Evolutionary conservation across 106 monocot genomes (phyloP).

Genomic region (Amphibolis antarctica): DNA sequence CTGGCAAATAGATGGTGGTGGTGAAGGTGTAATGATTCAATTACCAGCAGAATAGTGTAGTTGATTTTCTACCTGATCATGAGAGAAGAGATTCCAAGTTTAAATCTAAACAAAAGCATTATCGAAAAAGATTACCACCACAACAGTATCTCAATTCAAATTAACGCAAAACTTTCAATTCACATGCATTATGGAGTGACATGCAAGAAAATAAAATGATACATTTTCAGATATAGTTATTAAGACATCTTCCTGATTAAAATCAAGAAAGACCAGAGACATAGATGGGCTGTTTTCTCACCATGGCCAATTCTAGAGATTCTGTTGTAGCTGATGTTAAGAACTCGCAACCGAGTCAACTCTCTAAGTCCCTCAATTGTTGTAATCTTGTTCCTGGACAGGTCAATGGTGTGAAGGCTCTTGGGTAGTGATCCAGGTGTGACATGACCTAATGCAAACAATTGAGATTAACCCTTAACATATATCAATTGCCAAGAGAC

Average conservation of each 20-base stretch:
- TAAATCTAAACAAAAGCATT: no score
- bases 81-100: no score
- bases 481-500: background rate
- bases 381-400: slow-evolving; percentile 79
- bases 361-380: slow-evolving; percentile 72
- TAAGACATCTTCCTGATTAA: background rate
- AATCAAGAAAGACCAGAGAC: background rate
- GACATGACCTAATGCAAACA: slow-evolving; percentile 39
- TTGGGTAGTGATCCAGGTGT: slow-evolving; percentile 57
- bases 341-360: slow-evolving; percentile 60
- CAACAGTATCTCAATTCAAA: background rate
- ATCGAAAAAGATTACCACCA: no score
- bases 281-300: slow-evolving; percentile 14
- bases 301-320: slow-evolving; percentile 87
- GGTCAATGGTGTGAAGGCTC: slow-evolving; percentile 65
- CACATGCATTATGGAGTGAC: background rate
- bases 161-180: background rate
- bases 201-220: background rate
- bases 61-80: no score
- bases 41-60: background rate
- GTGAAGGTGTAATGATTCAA: background rate
- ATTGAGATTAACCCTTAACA: background rate
- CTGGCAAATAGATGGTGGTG: no score
- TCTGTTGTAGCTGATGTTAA: slow-evolving; percentile 83
- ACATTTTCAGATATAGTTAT: background rate